These are phyloP conservation scores for Trichoderma atrobrunneum DNA, from an alignment of 2,329 filamentous ascomycete genomes.

Conservation along the genomic window DNA sequence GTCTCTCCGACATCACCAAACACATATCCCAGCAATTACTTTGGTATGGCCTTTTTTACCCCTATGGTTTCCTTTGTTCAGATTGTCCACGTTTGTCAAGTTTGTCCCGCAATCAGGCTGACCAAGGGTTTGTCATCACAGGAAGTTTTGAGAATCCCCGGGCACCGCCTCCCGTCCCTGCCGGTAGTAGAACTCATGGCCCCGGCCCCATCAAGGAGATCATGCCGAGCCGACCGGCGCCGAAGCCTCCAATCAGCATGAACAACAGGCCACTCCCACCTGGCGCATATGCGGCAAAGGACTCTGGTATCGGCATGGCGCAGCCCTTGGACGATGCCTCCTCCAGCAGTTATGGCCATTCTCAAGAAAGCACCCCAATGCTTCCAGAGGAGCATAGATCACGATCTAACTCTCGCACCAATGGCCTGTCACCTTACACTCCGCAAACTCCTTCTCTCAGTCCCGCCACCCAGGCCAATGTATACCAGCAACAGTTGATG, in stretches of 20 bases:
- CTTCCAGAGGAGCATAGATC: conserved; percentile 66
- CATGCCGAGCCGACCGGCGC: conserved; percentile 80
- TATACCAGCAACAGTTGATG: conserved; percentile 61
- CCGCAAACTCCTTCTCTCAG: conserved; percentile 40
- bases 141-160: conserved; percentile 97
- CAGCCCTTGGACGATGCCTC: conserved; percentile 56
- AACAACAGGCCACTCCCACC: conserved; percentile 57
- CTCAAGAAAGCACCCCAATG: conserved; percentile 58
- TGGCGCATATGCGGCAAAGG: conserved; percentile 50
- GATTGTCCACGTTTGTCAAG: conserved; percentile 43
- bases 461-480: conserved; percentile 40
- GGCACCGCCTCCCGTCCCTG: conserved; percentile 83
- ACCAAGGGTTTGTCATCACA: conserved; percentile 67
- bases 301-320: conserved; percentile 62
- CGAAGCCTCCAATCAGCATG: conserved; percentile 72
- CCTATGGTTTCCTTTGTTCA: conserved; percentile 43
- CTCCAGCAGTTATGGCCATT: conserved; percentile 43
- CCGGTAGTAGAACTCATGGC: conserved; percentile 46
- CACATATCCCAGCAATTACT: conserved; percentile 54
- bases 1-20: conserved; percentile 48
- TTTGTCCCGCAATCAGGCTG: conserved; percentile 68
- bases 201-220: conserved; percentile 48
- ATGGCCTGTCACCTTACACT: conserved; percentile 51
- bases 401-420: conserved; percentile 64
- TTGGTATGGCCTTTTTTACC: conserved; percentile 43